Evolutionary conservation across 2,329 filamentous ascomycete species (phyloP).

Genomic region (Diaporthe batatas): DNA sequence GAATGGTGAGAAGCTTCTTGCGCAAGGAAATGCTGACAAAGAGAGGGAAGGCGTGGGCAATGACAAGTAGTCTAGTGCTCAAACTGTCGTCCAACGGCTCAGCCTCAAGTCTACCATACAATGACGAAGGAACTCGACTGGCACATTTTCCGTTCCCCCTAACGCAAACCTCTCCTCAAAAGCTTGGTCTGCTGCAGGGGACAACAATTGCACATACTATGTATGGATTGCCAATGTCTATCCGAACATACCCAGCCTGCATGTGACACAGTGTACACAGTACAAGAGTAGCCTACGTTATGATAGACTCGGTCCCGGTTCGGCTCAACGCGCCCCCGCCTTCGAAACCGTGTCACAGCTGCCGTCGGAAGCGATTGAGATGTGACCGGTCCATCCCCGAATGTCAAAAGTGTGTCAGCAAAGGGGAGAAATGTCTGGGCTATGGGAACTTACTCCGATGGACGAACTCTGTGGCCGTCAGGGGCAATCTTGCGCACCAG

Average conservation of each 20-base stretch:
- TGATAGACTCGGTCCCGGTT: constrained; percentile 22
- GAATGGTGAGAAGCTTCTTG: constrained; percentile 37
- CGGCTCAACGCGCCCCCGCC: constrained; percentile 36
- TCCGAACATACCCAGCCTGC: constrained; percentile 29
- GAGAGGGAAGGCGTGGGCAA: constrained; percentile 2
- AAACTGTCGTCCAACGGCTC: constrained; percentile 9
- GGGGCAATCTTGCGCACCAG: constrained; percentile 57
- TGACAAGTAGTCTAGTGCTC: constrained; percentile 10
- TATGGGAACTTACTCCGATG: constrained; percentile 73
- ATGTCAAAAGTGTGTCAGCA: constrained; percentile 70
- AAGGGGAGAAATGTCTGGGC: constrained; percentile 70
- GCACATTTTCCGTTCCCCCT: constrained; percentile 8
- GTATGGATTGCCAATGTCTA: constrained; percentile 9
- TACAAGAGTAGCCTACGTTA: constrained; percentile 9
- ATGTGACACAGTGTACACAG: constrained; percentile 2
- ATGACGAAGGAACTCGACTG: background rate
- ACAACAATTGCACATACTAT: constrained; percentile 9
- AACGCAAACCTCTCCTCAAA: background rate
- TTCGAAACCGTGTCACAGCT: constrained; percentile 70
- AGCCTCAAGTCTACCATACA: background rate
- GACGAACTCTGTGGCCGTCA: constrained; percentile 65
- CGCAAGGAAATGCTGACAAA: constrained; percentile 35
- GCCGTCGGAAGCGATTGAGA: constrained; percentile 70
- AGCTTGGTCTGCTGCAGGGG: constrained; percentile 9
- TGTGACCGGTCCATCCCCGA: constrained; percentile 72